A percentile compares a stretch with the other conserved stretches of the same genome.
Conservation (phyloP, 768 basidiomycete genomes). For the Grammothele lineata region DNA sequence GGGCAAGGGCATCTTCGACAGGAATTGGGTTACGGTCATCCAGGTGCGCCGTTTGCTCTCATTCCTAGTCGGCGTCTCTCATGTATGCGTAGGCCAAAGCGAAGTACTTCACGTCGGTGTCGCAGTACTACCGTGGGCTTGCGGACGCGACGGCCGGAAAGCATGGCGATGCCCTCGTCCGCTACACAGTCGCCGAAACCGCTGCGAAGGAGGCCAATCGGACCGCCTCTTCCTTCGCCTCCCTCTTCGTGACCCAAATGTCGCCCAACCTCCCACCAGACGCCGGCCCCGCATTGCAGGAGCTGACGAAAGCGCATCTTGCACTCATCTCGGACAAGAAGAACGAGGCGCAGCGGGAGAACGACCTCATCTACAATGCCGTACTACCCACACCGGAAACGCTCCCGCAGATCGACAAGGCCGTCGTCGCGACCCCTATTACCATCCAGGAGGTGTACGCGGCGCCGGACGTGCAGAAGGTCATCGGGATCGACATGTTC, state of each 20-base stretch:
- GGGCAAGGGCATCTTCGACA: conserved; percentile 92
- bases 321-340: conserved; percentile 73
- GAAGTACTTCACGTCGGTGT: conserved; percentile 81
- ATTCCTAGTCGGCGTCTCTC: too few species aligned
- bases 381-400: conserved; percentile 76
- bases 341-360: conserved; percentile 77
- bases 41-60: conserved; percentile 46
- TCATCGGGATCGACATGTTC: conserved; percentile 93
- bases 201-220: conserved; percentile 82
- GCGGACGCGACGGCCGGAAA: conserved; percentile 73
- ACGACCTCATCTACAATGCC: conserved; percentile 97
- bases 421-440: conserved; percentile 75
- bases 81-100: conserved; percentile 69
- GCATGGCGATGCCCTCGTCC: conserved; percentile 82
- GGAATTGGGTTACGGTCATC: conserved; percentile 87
- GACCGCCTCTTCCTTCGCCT: conserved; percentile 61
- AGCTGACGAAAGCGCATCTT: conserved; percentile 80
- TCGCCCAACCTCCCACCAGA: conserved; percentile 86
- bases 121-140: conserved; percentile 82
- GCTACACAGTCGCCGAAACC: conserved; percentile 71
- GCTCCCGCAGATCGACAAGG: conserved; percentile 79
- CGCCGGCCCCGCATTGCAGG: conserved; percentile 70
- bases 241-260: conserved; percentile 65
- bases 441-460: conserved; percentile 94
- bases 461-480: conserved; percentile 86